Base-by-base conservation (phyloP, 257 asterid genomes). In the Echites panduratus region DNA sequence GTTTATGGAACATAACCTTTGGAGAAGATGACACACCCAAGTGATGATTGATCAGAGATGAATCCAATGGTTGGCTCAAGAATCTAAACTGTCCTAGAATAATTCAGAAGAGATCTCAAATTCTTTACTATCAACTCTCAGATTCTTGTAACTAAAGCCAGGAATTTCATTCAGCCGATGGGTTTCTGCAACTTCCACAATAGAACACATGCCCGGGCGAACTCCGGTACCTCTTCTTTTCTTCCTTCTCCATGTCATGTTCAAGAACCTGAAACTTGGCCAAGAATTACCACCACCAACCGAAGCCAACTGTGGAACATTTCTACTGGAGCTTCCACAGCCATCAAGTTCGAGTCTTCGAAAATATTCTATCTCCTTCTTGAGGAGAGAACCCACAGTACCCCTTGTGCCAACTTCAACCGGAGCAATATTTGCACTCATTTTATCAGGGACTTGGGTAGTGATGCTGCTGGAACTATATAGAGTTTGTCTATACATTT, bases 351-450 rank as follows among this genome's bases (percentile, higher is more conserved):
- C 93, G 22, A 76, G 50, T 73, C 81, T 85, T 59, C 78, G 82
- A 77, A 92, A 92, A 81, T 82, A 87, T 72, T 90, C 98, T 12
- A 90, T 92, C 86, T 92, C 98, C 85, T 83, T 85, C 87, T 85
- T 80, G 20, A 80, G 87, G 27, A 92, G 98, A 43, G 97, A 90
- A 79, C 95, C 98, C 57, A 92, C 80, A 9, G 97, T 89, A 48
- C 98, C 98, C 20, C 95, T 85, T 4, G 97, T 82, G 24, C 97
- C 98, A 20, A 92, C 85, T 73, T 89, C 84, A 27, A 83, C 72
- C 2, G 84, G 84, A 47, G 78, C 75, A 53, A 32, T 32, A 32
- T 57, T 43, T 24, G 80, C 29, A 35, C 74, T 79, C 95, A 89
- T 85, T 74, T 73, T 72, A 48, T 71, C 78, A 45, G 78, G 71